Evolutionary conservation across 2,329 filamentous ascomycete genomes (phyloP).

Genomic region (Colletotrichum horii): DNA sequence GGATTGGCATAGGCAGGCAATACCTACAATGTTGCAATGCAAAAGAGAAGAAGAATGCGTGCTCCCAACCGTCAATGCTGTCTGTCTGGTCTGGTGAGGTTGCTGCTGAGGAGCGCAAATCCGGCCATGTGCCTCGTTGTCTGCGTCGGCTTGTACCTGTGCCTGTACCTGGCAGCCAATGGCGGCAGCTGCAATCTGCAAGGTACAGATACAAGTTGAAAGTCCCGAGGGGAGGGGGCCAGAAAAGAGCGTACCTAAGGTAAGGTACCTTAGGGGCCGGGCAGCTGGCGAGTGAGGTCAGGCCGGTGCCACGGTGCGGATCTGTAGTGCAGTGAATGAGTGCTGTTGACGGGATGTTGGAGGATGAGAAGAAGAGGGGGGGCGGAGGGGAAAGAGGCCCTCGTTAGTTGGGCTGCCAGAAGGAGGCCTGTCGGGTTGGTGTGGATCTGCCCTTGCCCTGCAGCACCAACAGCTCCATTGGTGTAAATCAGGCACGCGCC

Average conservation of each 20-base stretch:
- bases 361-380: not conserved
- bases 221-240: not conserved
- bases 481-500: not conserved
- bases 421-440: not conserved
- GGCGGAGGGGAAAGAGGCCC: not conserved
- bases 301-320: not conserved
- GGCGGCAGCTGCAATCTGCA: not conserved
- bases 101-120: not conserved
- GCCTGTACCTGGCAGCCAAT: not conserved
- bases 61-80: not conserved
- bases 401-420: not conserved
- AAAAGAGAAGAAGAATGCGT: not conserved
- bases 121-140: not conserved
- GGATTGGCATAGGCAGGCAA: not conserved
- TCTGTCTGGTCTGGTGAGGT: not conserved
- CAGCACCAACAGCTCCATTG: not conserved
- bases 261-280: too few relatives aligned
- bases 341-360: not conserved
- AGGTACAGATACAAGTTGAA: constrained; percentile 10
- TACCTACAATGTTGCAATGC: not conserved
- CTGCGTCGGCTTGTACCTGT: not conserved
- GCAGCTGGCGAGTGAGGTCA: not conserved
- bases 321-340: not conserved
- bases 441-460: constrained; percentile 3
- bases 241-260: not conserved